Conservation (phyloP, 371 early-diverging fungal species). For the Nematocida ausubeli region DNA sequence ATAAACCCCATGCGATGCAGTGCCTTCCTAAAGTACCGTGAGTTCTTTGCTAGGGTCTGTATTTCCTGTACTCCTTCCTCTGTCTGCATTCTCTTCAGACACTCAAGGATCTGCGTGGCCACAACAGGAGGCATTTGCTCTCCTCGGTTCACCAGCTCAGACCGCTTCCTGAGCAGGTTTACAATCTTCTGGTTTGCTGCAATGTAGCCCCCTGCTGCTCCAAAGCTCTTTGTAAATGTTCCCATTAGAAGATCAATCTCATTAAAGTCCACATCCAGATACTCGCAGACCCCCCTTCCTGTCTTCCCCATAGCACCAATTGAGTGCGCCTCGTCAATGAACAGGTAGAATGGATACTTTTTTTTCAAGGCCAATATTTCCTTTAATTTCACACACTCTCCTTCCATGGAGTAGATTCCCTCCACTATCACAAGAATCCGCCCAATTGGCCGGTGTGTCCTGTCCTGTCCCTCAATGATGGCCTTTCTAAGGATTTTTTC, state of each 20-base stretch:
- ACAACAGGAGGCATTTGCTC: constrained; percentile 87
- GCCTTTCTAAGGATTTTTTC: constrained; percentile 78
- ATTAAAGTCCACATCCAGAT: constrained; percentile 77
- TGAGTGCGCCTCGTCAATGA: constrained; percentile 98
- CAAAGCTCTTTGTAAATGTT: constrained; percentile 98
- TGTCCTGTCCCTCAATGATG: constrained; percentile 94
- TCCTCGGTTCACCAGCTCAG: constrained; percentile 80
- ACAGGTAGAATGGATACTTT: constrained; percentile 93
- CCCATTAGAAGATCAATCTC: constrained; percentile 96
- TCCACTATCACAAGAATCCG: constrained; percentile 94
- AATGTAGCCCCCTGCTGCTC: constrained; percentile 94
- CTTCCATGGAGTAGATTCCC: constrained; percentile 98
- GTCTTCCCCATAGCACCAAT: constrained; percentile 86
- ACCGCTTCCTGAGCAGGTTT: constrained; percentile 75
- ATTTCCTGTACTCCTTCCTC: constrained; percentile 76
- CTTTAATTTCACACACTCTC: constrained; percentile 80
- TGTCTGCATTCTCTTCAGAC: constrained; percentile 66
- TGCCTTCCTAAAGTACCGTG: constrained; percentile 75
- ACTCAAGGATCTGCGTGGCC: constrained; percentile 79
- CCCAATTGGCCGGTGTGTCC: constrained; percentile 94
- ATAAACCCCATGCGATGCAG: constrained; percentile 84
- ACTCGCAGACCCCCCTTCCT: constrained; percentile 94
- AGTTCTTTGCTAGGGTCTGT: constrained; percentile 78
- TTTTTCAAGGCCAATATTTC: constrained; percentile 82
- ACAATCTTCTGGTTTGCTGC: constrained; percentile 77